These are phyloP conservation scores for Apophysomyces trapeziformis DNA, from an alignment of 371 early-diverging fungal genomes.

Conservation along the genomic window DNA sequence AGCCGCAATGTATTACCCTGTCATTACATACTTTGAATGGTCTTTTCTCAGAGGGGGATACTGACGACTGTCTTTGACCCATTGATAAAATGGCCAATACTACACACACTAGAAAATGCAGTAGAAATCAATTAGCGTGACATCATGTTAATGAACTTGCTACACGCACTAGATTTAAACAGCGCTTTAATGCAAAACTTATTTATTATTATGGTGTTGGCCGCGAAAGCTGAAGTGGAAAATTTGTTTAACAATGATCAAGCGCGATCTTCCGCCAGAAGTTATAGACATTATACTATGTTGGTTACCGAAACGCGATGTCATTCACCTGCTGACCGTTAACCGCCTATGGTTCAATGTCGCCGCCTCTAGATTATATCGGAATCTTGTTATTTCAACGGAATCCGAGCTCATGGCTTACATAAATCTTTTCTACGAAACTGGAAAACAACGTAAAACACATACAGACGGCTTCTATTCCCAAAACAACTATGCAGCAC, in stretches of 20 bases:
- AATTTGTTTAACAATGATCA: too few species aligned
- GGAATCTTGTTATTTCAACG: neutral
- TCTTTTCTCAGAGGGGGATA: neutral
- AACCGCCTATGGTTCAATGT: neutral
- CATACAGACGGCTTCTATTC: neutral
- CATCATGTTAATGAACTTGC: too few species aligned
- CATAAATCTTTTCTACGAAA: neutral
- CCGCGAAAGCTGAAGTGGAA: too few species aligned
- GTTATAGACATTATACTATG: neutral
- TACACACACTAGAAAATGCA: too few species aligned
- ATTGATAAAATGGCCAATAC: neutral
- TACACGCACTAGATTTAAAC: too few species aligned
- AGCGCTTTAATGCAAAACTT: too few species aligned
- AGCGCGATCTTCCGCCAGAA: neutral
- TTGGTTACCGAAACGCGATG: neutral
- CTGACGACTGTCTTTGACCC: neutral
- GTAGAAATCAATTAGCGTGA: too few species aligned
- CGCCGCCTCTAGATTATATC: neutral
- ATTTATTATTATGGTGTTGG: too few species aligned
- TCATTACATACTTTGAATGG: neutral
- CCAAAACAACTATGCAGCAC: neutral
- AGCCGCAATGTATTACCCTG: neutral
- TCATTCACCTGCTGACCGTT: neutral
- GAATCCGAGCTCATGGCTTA: neutral
- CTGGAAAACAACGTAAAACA: neutral